Percentiles rank a stretch among this genome's conserved stretches.
phyloP scores from a whole-genome alignment of 2,329 filamentous ascomycete species.

The Alternaria ethzedia region DNA sequence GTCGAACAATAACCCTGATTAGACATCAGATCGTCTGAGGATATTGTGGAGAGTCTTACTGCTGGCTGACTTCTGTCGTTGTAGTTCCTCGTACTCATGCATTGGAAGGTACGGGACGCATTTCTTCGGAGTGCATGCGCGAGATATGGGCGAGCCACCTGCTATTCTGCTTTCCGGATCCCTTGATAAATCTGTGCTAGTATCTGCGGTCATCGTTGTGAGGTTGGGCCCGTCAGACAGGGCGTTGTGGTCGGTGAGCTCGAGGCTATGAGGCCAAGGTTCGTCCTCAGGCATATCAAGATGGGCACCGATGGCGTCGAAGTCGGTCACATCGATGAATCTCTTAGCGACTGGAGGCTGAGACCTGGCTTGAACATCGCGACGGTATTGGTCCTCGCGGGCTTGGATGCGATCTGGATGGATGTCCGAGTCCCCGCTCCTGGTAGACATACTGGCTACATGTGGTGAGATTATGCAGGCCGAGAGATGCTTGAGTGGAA shows the following conservation, averaged over 20 bases:
- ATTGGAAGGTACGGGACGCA: background rate
- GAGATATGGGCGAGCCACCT: background rate
- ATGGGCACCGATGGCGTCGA: background rate
- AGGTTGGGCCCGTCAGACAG: background rate
- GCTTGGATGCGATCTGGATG: background rate
- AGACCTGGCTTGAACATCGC: background rate
- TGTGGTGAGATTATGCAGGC: background rate
- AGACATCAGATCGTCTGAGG: no score
- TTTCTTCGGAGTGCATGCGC: background rate
- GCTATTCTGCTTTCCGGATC: no score
- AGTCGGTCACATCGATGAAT: background rate
- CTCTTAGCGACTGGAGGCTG: background rate
- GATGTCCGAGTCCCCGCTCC: background rate
- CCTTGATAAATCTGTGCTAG: no score
- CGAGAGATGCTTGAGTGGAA: background rate
- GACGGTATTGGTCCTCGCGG: background rate
- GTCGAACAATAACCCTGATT: no score
- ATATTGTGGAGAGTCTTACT: background rate
- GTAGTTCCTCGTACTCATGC: background rate
- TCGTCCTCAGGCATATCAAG: background rate
- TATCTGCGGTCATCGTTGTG: background rate
- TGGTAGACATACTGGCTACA: background rate
- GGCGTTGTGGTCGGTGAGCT: background rate
- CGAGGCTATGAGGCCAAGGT: background rate
- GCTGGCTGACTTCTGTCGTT: background rate